Conservation (phyloP, 352 stramenopile species). For the Globisporangium parvum region DNA sequence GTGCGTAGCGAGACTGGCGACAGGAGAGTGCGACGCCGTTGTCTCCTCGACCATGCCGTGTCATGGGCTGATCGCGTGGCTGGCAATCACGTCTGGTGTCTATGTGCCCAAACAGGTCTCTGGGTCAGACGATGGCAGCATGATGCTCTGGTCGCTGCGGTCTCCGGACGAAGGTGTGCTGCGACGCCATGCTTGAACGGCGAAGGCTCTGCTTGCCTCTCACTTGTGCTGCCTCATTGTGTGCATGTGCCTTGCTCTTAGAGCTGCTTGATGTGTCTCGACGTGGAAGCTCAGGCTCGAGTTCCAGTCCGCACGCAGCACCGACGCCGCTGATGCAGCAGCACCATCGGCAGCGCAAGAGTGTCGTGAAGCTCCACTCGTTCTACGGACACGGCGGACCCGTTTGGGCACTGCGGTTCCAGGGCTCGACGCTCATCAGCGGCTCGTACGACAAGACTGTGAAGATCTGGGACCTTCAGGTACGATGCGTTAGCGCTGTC, state of each 20-base stretch:
- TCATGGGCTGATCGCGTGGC: no score
- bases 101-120: constrained; percentile 11
- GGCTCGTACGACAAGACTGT: constrained; percentile 33
- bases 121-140: constrained; percentile 25
- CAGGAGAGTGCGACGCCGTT: no score
- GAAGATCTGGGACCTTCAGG: constrained; percentile 28
- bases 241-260: background rate
- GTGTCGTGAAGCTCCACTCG: constrained; percentile 23
- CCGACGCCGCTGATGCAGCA: constrained; percentile 16
- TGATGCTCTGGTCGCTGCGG: constrained; percentile 27
- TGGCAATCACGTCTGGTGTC: background rate
- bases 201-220: no score
- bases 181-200: background rate
- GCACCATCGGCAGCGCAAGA: constrained; percentile 22
- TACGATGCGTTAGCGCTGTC: background rate
- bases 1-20: constrained; percentile 2
- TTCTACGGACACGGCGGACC: constrained; percentile 26
- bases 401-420: constrained; percentile 21
- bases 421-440: constrained; percentile 16
- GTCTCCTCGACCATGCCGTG: no score
- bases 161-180: constrained; percentile 14
- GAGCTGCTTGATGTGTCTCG: background rate
- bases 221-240: no score
- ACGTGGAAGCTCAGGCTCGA: background rate
- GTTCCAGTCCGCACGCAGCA: background rate